phyloP scores from a whole-genome alignment of 192 early-diverging fungal species.

The Piromyces finnis region DNA sequence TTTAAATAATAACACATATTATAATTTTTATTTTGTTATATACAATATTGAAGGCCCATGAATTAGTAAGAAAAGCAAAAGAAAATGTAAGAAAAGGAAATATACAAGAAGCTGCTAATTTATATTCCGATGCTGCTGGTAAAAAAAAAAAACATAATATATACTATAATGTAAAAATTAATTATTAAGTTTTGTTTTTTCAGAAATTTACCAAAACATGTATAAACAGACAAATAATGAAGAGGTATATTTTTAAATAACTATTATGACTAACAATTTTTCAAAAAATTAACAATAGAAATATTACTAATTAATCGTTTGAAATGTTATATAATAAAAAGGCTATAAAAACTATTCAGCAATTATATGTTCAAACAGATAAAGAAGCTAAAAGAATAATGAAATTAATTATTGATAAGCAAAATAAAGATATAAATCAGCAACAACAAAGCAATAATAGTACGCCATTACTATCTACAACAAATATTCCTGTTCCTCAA shows the following conservation, averaged over 20 bases:
- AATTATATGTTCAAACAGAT: not conserved
- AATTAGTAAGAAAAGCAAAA: not conserved
- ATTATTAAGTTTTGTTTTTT: not conserved
- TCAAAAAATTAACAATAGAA: too few relatives aligned
- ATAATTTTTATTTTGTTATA: too few relatives aligned
- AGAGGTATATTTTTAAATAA: too few relatives aligned
- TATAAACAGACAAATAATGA: not conserved
- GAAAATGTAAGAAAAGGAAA: not conserved
- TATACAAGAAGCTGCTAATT: not conserved
- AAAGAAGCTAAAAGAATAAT: not conserved
- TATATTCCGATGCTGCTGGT: not conserved
- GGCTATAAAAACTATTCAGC: not conserved
- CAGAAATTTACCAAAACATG: not conserved
- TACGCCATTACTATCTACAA: not conserved
- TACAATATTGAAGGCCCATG: not conserved
- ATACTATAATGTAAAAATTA: not conserved
- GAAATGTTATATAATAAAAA: too few relatives aligned
- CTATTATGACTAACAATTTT: too few relatives aligned
- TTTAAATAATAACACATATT: too few relatives aligned
- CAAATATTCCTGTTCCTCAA: too few relatives aligned
- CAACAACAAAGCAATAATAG: too few relatives aligned
- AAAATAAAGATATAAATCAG: not conserved
- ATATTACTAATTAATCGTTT: too few relatives aligned
- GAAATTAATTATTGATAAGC: not conserved
- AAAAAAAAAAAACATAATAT: not conserved